phyloP scores from a whole-genome alignment of 257 asterid species.

The Scutellaria minor region DNA sequence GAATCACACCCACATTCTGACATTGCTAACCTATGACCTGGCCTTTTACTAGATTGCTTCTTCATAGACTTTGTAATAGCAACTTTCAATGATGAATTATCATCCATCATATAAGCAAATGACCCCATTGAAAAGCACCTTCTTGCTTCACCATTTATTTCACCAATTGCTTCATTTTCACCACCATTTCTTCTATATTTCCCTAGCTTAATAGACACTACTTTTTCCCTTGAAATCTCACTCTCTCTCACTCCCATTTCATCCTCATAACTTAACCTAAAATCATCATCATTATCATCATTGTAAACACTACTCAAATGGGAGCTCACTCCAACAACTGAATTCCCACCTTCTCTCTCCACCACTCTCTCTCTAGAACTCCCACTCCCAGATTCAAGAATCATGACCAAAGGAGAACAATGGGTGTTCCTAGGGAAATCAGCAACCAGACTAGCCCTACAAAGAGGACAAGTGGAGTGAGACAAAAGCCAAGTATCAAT shows the following conservation, averaged over 20 bases:
- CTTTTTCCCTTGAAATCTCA: slow-evolving; percentile 52
- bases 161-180: slow-evolving; percentile 40
- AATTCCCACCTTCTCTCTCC: slow-evolving; percentile 42
- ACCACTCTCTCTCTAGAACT: slow-evolving; percentile 62
- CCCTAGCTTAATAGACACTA: slow-evolving; percentile 78
- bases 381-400: slow-evolving; percentile 77
- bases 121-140: slow-evolving; percentile 96
- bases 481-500: slow-evolving; percentile 94
- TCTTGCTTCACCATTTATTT: slow-evolving; percentile 53
- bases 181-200: slow-evolving; percentile 63
- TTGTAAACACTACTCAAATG: background rate
- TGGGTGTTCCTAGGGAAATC: slow-evolving; percentile 48
- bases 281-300: slow-evolving; percentile 34
- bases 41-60: slow-evolving; percentile 52
- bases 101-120: slow-evolving; percentile 81
- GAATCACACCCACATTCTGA: slow-evolving; percentile 85
- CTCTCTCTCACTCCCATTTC: slow-evolving; percentile 50
- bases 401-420: slow-evolving; percentile 62
- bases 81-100: slow-evolving; percentile 62
- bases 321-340: background rate
- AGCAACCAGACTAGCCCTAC: slow-evolving; percentile 64
- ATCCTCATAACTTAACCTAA: slow-evolving; percentile 32
- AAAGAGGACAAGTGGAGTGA: slow-evolving; percentile 89
- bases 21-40: slow-evolving; percentile 61
- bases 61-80: slow-evolving; percentile 61